These are phyloP conservation scores for Ophiorrhiza pumila DNA, from an alignment of 257 asterid genomes.

Conservation along the genomic window DNA sequence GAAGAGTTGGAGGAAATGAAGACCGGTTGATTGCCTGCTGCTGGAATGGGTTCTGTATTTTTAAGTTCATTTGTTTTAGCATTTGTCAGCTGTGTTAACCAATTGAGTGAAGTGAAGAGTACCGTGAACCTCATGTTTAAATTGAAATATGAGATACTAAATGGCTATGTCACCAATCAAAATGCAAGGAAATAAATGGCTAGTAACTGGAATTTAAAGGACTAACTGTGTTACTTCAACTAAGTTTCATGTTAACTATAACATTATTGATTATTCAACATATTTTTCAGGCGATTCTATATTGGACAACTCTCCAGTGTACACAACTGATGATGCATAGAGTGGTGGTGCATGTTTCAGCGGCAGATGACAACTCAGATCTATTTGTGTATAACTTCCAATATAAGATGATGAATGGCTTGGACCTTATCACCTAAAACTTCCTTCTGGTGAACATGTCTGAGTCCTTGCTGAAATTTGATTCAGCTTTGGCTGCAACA, in stretches of 20 bases:
- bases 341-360: conserved; percentile 29
- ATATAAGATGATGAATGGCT: not conserved
- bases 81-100: not conserved
- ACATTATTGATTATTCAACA: not conserved
- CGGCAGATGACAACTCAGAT: conserved; percentile 22
- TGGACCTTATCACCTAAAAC: not conserved
- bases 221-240: not conserved
- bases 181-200: not conserved
- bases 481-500: not conserved
- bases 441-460: not conserved
- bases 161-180: not conserved
- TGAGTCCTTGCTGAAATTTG: conserved; percentile 1
- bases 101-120: not conserved
- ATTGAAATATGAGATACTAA: not conserved
- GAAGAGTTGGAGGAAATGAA: too few species aligned
- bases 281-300: conserved; percentile 45
- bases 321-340: conserved; percentile 26
- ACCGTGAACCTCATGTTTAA: not conserved
- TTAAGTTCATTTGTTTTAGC: too few species aligned
- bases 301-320: conserved; percentile 32
- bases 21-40: too few species aligned
- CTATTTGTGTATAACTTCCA: not conserved
- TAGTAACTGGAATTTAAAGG: not conserved
- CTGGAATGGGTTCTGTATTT: too few species aligned
- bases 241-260: not conserved